Percentiles rank a stretch among this genome's conserved stretches.
Evolutionary conservation across 2,329 filamentous ascomycete genomes (phyloP).

Genomic region (Ophiocordyceps camponoti-floridani): DNA sequence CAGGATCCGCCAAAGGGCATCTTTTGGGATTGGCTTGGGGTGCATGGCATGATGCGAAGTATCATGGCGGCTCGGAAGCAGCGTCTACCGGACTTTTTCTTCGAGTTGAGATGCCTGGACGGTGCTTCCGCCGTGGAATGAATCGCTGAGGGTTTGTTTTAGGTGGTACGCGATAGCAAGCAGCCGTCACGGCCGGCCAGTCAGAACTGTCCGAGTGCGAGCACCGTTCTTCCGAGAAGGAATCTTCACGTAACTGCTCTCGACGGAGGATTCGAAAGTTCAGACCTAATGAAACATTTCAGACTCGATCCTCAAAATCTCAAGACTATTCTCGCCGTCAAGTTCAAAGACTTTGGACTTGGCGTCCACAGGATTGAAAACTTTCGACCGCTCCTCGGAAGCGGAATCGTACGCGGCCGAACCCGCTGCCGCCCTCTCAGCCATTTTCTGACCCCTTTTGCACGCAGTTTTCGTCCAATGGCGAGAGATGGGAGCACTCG

Average conservation of each 20-base stretch:
- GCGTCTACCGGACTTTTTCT: constrained; percentile 4
- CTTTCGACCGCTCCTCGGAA: constrained; percentile 22
- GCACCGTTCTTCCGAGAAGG: constrained; percentile 6
- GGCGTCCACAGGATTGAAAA: constrained; percentile 8
- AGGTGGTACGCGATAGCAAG: background rate
- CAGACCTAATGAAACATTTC: too few species aligned
- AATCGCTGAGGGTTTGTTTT: background rate
- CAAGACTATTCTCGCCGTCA: constrained; percentile 9
- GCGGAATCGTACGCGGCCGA: constrained; percentile 13
- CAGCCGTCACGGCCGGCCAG: constrained; percentile 3
- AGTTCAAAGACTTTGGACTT: constrained; percentile 11
- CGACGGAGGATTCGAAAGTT: too few species aligned
- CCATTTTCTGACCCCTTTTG: background rate
- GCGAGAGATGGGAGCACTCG: constrained; percentile 18
- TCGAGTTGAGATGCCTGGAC: too few species aligned
- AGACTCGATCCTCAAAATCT: constrained; percentile 9
- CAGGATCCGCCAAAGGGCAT: constrained; percentile 2
- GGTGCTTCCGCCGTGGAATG: background rate
- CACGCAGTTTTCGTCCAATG: constrained; percentile 14
- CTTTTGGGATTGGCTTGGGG: constrained; percentile 4
- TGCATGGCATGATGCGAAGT: constrained; percentile 3
- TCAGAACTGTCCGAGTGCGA: constrained; percentile 5
- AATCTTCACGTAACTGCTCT: constrained; percentile 4
- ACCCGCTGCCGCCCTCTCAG: background rate
- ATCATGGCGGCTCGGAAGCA: constrained; percentile 4